These are phyloP conservation scores for Kurtzmaniella quercitrusa DNA, from an alignment of 1,139 yeast species.

Conservation along the genomic window DNA sequence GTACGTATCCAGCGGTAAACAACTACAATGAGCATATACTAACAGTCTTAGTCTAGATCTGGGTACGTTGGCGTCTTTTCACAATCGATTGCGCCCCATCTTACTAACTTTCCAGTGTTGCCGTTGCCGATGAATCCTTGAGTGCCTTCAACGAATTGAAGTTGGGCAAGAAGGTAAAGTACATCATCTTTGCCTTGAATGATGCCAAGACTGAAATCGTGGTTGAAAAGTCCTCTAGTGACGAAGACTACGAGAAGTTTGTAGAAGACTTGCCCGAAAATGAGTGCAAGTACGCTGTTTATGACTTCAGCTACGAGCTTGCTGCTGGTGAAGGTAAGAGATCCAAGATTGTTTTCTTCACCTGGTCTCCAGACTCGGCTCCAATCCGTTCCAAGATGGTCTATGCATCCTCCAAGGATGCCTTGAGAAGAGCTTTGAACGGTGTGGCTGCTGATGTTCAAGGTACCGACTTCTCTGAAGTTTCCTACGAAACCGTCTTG, in stretches of 20 bases:
- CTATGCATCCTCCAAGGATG: slow-evolving; percentile 95
- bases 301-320: slow-evolving; percentile 92
- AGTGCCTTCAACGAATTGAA: slow-evolving; percentile 92
- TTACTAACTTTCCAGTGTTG: slow-evolving; percentile 50
- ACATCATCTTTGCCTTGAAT: slow-evolving; percentile 73
- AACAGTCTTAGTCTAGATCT: slow-evolving; percentile 53
- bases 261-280: slow-evolving; percentile 87
- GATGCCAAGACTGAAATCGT: slow-evolving; percentile 85
- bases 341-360: slow-evolving; percentile 86
- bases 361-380: slow-evolving; percentile 99
- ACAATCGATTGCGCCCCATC: neutral
- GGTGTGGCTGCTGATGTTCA: slow-evolving; percentile 94
- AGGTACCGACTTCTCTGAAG: slow-evolving; percentile 97
- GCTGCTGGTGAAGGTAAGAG: slow-evolving; percentile 92
- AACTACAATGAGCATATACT: slow-evolving; percentile 8
- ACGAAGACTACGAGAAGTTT: slow-evolving; percentile 74
- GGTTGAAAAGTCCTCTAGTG: slow-evolving; percentile 79
- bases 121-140: slow-evolving; percentile 93
- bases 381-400: slow-evolving; percentile 95
- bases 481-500: slow-evolving; percentile 86
- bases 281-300: slow-evolving; percentile 94
- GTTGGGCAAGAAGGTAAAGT: slow-evolving; percentile 88
- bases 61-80: slow-evolving; percentile 42
- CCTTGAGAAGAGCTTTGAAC: slow-evolving; percentile 93
- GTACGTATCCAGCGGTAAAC: neutral